Evolutionary conservation across 306 rosid genomes (phyloP).

Genomic region (Carpinus viminea): DNA sequence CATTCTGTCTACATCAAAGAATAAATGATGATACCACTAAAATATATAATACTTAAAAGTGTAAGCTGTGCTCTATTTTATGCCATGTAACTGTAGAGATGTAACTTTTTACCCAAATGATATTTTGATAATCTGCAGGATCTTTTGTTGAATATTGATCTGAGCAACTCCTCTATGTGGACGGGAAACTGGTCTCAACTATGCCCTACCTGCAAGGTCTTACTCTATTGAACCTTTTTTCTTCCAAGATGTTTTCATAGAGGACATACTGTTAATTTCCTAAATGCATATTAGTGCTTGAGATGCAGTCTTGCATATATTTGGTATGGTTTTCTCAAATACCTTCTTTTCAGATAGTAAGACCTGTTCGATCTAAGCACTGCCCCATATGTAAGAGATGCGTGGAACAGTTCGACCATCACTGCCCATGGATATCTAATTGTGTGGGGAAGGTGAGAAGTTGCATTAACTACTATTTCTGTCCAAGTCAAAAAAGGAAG

Average conservation of each 20-base stretch:
- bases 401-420: constrained; percentile 97
- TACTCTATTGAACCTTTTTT: constrained; percentile 24
- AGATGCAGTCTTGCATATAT: constrained; percentile 1
- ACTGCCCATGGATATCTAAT: constrained; percentile 99
- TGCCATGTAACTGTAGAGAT: not conserved
- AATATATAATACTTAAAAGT: not conserved
- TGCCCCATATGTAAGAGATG: constrained; percentile 92
- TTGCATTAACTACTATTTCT: constrained; percentile 16
- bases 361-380: constrained; percentile 95
- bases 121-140: constrained; percentile 56
- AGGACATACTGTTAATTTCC: not conserved
- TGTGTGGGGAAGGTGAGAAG: constrained; percentile 91
- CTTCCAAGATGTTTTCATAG: not conserved
- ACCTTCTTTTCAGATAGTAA: constrained; percentile 67
- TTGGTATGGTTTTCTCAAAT: constrained; percentile 32
- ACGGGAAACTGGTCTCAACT: constrained; percentile 97
- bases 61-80: not conserved
- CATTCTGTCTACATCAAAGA: not conserved
- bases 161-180: constrained; percentile 76
- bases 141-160: constrained; percentile 74
- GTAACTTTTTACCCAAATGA: constrained; percentile 19
- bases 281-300: constrained; percentile 6
- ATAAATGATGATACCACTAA: not conserved
- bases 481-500: not conserved
- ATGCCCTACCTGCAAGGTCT: constrained; percentile 98